A percentile compares a stretch with the other conserved stretches of the same genome.
Conservation (phyloP, 1,284 basidiomycete genomes). For the Malassezia obtusa region DNA sequence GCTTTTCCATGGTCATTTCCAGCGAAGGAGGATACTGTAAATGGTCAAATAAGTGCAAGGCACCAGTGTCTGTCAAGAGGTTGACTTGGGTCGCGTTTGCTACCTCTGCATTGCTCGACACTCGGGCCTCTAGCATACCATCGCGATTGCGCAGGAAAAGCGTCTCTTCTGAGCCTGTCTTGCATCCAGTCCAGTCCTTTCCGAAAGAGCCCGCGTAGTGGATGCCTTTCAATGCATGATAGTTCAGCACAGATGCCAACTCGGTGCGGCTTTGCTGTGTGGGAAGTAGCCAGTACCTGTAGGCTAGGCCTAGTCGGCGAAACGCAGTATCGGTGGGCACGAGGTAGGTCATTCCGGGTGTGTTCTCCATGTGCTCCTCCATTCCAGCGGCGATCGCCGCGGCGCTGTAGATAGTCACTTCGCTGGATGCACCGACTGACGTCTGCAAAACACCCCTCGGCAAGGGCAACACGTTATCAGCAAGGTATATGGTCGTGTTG, state of each 20-base stretch:
- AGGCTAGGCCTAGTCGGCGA: constrained; percentile 73
- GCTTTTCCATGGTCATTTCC: constrained; percentile 52
- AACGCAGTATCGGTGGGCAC: constrained; percentile 84
- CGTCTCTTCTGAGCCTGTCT: constrained; percentile 25
- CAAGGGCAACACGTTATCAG: constrained; percentile 70
- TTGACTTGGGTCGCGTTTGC: constrained; percentile 51
- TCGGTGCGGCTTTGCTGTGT: constrained; percentile 56
- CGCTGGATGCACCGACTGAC: constrained; percentile 63
- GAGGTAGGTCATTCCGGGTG: constrained; percentile 68
- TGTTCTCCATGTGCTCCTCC: constrained; percentile 25
- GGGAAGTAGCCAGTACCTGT: constrained; percentile 65
- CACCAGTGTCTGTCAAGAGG: constrained; percentile 74
- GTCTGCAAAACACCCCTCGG: constrained; percentile 67
- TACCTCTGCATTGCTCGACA: neutral
- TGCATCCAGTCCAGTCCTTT: constrained; percentile 27
- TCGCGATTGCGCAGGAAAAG: constrained; percentile 9
- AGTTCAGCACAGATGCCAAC: constrained; percentile 68
- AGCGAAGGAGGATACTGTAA: constrained; percentile 79
- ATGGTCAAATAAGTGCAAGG: constrained; percentile 74
- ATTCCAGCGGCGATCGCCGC: constrained; percentile 50
- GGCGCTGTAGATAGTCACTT: constrained; percentile 63
- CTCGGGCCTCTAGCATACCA: constrained; percentile 24
- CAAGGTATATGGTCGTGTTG: constrained; percentile 70
- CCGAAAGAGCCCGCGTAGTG: constrained; percentile 62
- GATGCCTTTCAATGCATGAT: constrained; percentile 70